Evolutionary conservation across 192 early-diverging fungal genomes (phyloP), one percentile per base, ranked within the genome.

Genomic region (Physocladia obscura): DNA sequence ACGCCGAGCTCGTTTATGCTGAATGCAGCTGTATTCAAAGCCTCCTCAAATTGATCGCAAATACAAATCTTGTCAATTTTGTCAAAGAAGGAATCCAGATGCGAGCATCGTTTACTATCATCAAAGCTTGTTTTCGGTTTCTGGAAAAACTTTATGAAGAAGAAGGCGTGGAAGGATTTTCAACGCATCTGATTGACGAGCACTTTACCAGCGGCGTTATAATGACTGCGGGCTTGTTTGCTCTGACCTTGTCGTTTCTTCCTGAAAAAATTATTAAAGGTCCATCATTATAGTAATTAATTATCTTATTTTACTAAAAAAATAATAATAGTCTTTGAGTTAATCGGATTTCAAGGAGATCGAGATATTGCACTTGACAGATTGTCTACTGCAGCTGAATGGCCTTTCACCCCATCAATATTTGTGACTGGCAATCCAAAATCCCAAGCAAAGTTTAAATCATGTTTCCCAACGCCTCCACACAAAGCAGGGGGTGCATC

Each of bases 321-420:
- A 8, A 44, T 8, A 27, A 8, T 58, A 51, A 26, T 11, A 65
- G 77, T 96, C 24, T 84, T 93, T 29, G 91, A 96, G 69, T 75
- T 94, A 30, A 89, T 94, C 19, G 94, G 94, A 0, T 96, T 94
- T 72, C 74, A 84, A 8, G 89, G 88, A 0, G 87, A 96, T 73
- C 84, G 93, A 21, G 80, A 80, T 13, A 86, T 88, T 62, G 94
- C 88, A 19, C 81, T 96, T 31, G 85, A 83, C 56, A 73, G 90
- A 38, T 82, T 94, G 21, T 86, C 84, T 40, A 74, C 90, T 15
- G 87, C 89, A 21, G 89, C 88, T 27, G 88, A 86, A 21, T 96
- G 90, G 90, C 58, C 61, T 22, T 29, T 72, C 56, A 64, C 56
- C 15, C 35, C 54, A 8, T 64, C 74, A 65, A 47, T 70, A 74